phyloP scores from a whole-genome alignment of 148 eudicot species.

The Rhododendron vialii region DNA sequence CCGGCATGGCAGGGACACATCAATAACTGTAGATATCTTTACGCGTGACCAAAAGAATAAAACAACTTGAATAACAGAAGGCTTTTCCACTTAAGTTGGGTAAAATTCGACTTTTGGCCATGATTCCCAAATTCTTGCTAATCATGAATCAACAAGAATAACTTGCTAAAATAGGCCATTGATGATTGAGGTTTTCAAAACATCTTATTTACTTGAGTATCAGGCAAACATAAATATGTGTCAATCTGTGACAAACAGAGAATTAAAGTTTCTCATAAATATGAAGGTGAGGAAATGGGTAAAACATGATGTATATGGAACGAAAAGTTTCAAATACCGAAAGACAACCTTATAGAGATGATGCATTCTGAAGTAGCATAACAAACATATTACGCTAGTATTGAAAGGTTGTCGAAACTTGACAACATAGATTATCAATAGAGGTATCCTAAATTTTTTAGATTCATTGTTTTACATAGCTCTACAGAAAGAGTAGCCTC shows the following conservation, averaged over 20 bases:
- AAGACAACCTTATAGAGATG: neutral
- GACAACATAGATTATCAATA: neutral
- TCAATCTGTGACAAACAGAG: neutral
- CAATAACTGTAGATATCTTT: neutral
- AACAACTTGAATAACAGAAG: neutral
- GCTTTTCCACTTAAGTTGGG: neutral
- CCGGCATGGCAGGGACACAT: neutral
- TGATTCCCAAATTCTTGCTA: neutral
- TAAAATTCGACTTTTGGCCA: neutral
- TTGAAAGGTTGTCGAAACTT: neutral
- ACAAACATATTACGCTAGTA: neutral
- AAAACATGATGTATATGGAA: neutral
- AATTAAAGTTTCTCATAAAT: neutral
- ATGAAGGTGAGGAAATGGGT: neutral
- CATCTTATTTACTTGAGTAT: neutral
- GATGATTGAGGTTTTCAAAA: neutral
- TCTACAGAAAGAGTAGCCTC: neutral
- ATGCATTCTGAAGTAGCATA: neutral
- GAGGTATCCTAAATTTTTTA: neutral
- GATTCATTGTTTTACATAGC: neutral
- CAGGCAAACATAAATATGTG: neutral
- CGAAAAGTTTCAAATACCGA: neutral
- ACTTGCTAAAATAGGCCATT: neutral
- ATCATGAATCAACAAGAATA: neutral
- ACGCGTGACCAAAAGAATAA: neutral